Evolutionary conservation across 176 grass and related monocot species (phyloP), one percentile per base, ranked within the genome.

Genomic region (Musa acuminata): DNA sequence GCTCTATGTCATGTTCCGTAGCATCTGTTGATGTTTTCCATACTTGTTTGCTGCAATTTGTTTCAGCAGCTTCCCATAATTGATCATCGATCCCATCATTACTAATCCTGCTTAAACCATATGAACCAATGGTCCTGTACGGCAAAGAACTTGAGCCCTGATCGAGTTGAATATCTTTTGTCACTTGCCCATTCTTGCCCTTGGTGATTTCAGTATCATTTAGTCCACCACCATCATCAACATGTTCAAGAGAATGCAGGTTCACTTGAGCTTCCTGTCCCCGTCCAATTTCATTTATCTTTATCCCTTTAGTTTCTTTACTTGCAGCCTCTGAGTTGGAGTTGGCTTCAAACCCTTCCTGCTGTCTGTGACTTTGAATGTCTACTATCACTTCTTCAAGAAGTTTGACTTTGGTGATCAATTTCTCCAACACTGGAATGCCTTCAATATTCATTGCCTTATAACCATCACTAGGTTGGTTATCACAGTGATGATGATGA

Each of bases 141-240:
- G 75, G 83, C 55, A 85, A 87, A 74, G 76, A 88, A 50, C 80
- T 89, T 51, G 90, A 91, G 67, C 88, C 83, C 81, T 89, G 57
- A 62, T 98, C 94, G 23, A 93, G 90, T 53, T 98, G 82, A 63
- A 98, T 98, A 79, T 98, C 94, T 85, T 98, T 98, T 86, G 91
- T 88, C 63, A 84, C 82, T 57, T 86, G 86, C 52, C 55, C 72
- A 8, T 80, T 81, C 80, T 90, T 95, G 53, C 82, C 80, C 84
- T 83, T 96, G 52, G 88, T 89, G 16, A 51, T 64, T 63, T 77
- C 81, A 53, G 10, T 77, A 66, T 84, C 79, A 53, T 82, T 70
- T 54, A 67, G 79, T 72, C 74, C 70, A 54, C 74, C 70, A 54
- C 68, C 83, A 57, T 81, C 80, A 73, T 71, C 49, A 25, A 19